Base-by-base conservation (phyloP, 352 stramenopile species). In the Saprolegnia diclina region DNA sequence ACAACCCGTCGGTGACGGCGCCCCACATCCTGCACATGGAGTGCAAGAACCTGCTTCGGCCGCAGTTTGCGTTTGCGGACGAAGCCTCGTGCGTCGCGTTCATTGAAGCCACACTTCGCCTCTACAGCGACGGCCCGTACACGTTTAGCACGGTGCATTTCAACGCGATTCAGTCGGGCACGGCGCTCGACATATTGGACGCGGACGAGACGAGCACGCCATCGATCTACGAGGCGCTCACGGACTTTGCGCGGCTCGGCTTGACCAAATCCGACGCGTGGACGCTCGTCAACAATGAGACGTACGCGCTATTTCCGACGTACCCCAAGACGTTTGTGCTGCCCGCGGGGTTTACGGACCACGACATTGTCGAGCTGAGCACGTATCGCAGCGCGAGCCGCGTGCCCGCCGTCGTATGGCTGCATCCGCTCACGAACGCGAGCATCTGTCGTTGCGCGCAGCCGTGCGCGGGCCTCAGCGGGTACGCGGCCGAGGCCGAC, bases 261-360 rank as follows among this genome's bases (percentile, higher is more conserved):
- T 56, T 96, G n/a, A 79, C 87, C 37, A 81, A 92, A 71, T 24
- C 45, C 35, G 80, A 89, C 40, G 85, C 77, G 55, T 93, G 82
- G 81, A 92, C 79, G 22, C 64, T 95, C 38, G 87, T 90, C 38
- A 85, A 96, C 73, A 95, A 96, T 63, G 86, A 80, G 5, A 80
- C 89, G 56, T 98, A 95, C 71, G 77, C 73, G 3, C 76, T 98
- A 35, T 98, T 96, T 69, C 82, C 90, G 16, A 97, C 94, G 26
- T 99, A 99, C 74, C 97, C 97, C 0, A 83, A 83, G 0, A 81
- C 87, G 7, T 90, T 99, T 69, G 83, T 98, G 24, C 88, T 98
- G 22, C 97, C 97, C 16, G 85, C 88, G 0, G 88, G 90, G 7
- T 76, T 99, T 19, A 84, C 96, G 56, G 91, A 98, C 29, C 88